Evolutionary conservation across 805 yeast species (phyloP).

Genomic region (Kazachstania africana): DNA sequence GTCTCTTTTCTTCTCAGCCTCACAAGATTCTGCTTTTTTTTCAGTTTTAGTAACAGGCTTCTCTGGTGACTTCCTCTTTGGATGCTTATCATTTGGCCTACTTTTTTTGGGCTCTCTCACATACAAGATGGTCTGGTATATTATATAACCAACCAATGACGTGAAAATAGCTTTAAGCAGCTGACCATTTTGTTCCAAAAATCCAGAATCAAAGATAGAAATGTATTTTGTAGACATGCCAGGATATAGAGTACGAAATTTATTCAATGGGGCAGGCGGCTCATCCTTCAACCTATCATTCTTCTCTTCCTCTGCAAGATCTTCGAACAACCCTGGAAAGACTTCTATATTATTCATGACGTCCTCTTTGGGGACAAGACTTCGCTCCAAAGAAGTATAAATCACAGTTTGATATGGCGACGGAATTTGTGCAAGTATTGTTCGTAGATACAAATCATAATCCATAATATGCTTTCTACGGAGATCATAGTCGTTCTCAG

Average conservation of each 20-base stretch:
- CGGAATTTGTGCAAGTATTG: constrained; percentile 56
- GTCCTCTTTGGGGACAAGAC: constrained; percentile 5
- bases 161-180: constrained; percentile 11
- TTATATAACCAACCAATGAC: constrained; percentile 9
- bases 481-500: constrained; percentile 24
- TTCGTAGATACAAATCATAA: constrained; percentile 39
- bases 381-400: constrained; percentile 35
- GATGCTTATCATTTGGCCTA: too few relatives aligned
- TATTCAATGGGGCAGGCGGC: constrained; percentile 20
- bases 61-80: too few relatives aligned
- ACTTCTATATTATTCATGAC: background rate
- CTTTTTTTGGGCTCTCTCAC: too few relatives aligned
- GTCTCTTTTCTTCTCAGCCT: too few relatives aligned
- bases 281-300: constrained; percentile 31
- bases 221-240: constrained; percentile 7
- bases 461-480: constrained; percentile 27
- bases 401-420: constrained; percentile 59
- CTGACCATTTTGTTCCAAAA: constrained; percentile 13
- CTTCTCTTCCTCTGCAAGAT: constrained; percentile 36
- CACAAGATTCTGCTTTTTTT: too few relatives aligned
- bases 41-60: too few relatives aligned
- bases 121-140: too few relatives aligned
- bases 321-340: constrained; percentile 3
- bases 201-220: constrained; percentile 15
- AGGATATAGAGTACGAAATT: constrained; percentile 22